Percentiles rank a stretch among this genome's conserved stretches.
Conservation (phyloP, 2,329 filamentous ascomycete genomes). For the Aspergillus calidoustus region DNA sequence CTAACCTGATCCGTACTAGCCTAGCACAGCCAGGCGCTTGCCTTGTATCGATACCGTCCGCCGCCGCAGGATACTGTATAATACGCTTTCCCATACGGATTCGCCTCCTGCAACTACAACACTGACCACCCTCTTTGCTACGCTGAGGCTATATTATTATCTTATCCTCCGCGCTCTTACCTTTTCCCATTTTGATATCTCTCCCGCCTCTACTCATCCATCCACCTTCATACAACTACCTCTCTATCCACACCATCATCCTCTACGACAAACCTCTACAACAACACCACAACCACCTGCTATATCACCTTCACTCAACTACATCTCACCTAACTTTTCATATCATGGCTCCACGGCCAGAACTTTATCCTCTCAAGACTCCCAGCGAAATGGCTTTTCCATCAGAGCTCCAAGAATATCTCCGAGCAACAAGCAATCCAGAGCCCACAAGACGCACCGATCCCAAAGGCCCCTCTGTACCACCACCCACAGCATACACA, state of each 20-base stretch:
- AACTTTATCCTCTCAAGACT: slow-evolving; percentile 23
- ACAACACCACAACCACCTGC: too few species aligned
- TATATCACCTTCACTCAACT: not conserved
- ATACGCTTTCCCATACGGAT: not conserved
- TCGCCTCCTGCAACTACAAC: slow-evolving; percentile 2
- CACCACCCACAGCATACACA: slow-evolving; percentile 24
- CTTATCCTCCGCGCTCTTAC: slow-evolving; percentile 1
- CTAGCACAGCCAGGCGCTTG: not conserved
- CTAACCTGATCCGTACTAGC: slow-evolving; percentile 5
- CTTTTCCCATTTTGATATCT: not conserved
- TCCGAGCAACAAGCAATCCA: slow-evolving; percentile 2
- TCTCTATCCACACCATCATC: not conserved
- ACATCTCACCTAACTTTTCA: not conserved
- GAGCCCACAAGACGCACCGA: slow-evolving; percentile 13
- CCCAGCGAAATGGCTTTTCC: slow-evolving; percentile 23
- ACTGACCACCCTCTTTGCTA: not conserved
- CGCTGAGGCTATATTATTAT: slow-evolving; percentile 9
- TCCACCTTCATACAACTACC: not conserved
- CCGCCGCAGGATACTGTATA: slow-evolving; percentile 9
- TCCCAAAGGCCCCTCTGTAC: slow-evolving; percentile 23
- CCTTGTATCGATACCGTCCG: slow-evolving; percentile 16
- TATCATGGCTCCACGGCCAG: slow-evolving; percentile 24
- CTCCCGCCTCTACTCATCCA: too few species aligned
- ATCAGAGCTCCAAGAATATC: slow-evolving; percentile 22
- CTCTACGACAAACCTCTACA: not conserved